Evolutionary conservation across 768 basidiomycete species (phyloP), one percentile per base, ranked within the genome.

Genomic region (Leucosporidium scottii): DNA sequence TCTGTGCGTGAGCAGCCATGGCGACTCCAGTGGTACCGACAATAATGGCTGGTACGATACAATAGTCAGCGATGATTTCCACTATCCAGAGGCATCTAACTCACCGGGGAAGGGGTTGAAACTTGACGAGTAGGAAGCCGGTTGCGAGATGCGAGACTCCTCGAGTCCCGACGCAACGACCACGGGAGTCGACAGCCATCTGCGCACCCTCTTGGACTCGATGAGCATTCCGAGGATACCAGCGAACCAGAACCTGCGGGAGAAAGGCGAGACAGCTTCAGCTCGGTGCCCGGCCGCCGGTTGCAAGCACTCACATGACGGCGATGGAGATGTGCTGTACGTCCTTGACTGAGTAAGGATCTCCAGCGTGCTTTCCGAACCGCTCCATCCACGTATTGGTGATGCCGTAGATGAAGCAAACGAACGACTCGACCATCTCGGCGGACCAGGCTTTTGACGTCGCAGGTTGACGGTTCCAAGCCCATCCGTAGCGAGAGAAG

Each of bases 311-410:
- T 72, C 76, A 87, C 90, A 74, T 78, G 60, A 81, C 72, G 20
- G 93, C 93, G 71, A 98, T 96, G 64, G 87, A 84, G 63, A 94
- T 93, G 74, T 97, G 94, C 75, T 98, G 91, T 21, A 96, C 84
- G 76, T 96, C 85, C 78, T 92, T 94, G 30, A 91, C 88, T 2
- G 89, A 89, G 79, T 84, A 94, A 20, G 93, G 89, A 75, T 87
- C 87, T 20, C 89, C 90, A 0, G 88, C 79, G 21, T 83, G 79
- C 1, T 87, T 89, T 4, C 93, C 93, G 72, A 94, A 90, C 51
- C 94, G 84, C 79, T 98, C 94, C 90, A 97, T 91, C 91, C 91
- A 98, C 21, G 89, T 91, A 76, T 98, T 94, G 53, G 91, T 88
- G 25, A 48, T 30, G 39, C 59, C 59, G 39, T 59, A 98, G 0